Evolutionary conservation across 495 filamentous ascomycete species (phyloP).

Genomic region (Thermochaetoides thermophila): DNA sequence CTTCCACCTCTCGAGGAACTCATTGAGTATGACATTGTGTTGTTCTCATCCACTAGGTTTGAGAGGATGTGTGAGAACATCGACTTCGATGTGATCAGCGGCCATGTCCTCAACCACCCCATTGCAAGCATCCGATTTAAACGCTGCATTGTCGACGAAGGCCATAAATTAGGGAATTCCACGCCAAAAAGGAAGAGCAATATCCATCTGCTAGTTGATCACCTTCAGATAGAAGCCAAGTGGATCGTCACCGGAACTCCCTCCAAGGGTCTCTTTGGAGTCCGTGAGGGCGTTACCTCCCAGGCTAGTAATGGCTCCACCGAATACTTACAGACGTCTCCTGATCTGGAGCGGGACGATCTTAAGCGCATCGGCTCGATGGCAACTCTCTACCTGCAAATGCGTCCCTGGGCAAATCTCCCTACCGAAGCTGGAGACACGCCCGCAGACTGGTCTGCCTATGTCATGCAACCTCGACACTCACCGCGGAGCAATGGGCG

Average conservation of each 20-base stretch:
- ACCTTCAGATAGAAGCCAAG: constrained; percentile 53
- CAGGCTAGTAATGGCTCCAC: not conserved
- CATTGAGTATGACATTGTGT: constrained; percentile 56
- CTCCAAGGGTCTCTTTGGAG: constrained; percentile 62
- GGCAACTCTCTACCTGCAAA: constrained; percentile 52
- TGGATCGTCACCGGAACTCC: constrained; percentile 93
- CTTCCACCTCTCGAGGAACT: constrained; percentile 47
- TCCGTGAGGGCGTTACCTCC: constrained; percentile 19
- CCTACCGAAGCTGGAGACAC: constrained; percentile 20
- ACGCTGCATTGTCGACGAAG: constrained; percentile 82
- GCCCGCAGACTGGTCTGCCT: constrained; percentile 50
- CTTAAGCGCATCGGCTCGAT: constrained; percentile 60
- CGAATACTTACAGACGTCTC: constrained; percentile 8
- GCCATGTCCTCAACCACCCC: constrained; percentile 20
- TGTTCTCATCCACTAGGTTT: constrained; percentile 64
- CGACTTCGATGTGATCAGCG: constrained; percentile 1
- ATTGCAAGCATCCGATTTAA: constrained; percentile 65
- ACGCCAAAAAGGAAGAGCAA: constrained; percentile 43
- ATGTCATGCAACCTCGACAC: constrained; percentile 53
- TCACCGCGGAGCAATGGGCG: constrained; percentile 37
- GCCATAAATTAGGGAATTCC: constrained; percentile 57
- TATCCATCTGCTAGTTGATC: constrained; percentile 49
- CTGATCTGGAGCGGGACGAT: constrained; percentile 49
- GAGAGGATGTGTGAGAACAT: constrained; percentile 44
- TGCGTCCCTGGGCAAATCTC: constrained; percentile 56